Conservation (phyloP, 2,329 filamentous ascomycete species). For the Bipolaris victoriae region DNA sequence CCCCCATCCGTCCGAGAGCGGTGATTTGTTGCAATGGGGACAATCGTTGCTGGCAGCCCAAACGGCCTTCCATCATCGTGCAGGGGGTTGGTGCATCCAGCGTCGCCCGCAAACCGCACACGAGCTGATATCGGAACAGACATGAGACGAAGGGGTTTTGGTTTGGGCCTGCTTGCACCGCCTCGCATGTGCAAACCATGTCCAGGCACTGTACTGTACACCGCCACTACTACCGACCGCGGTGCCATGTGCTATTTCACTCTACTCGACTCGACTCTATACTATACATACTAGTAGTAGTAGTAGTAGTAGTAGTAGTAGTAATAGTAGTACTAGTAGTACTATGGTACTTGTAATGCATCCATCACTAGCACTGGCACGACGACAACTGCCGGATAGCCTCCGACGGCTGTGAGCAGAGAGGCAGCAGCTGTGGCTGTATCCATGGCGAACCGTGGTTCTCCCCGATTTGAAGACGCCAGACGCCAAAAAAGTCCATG, state of each 20-base stretch:
- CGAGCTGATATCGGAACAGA: constrained; percentile 39
- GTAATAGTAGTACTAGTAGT: too few relatives aligned
- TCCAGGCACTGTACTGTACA: background rate
- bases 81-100: constrained; percentile 27
- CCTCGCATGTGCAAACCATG: constrained; percentile 14
- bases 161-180: constrained; percentile 26
- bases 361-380: background rate
- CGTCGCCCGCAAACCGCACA: constrained; percentile 22
- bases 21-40: constrained; percentile 21
- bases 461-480: too few relatives aligned
- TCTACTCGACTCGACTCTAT: too few relatives aligned
- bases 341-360: too few relatives aligned
- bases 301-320: too few relatives aligned
- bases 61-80: constrained; percentile 16
- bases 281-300: too few relatives aligned
- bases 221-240: background rate
- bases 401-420: background rate
- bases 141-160: background rate
- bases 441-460: too few relatives aligned
- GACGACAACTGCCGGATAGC: background rate
- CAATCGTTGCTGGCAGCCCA: constrained; percentile 14
- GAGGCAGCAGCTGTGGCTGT: background rate
- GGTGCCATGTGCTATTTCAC: too few relatives aligned
- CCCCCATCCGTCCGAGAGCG: constrained; percentile 33
- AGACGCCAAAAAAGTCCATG: too few relatives aligned